Evolutionary conservation across 495 filamentous ascomycete genomes (phyloP), one percentile per base, ranked within the genome.

Genomic region (Trichoderma orchidacearum): DNA sequence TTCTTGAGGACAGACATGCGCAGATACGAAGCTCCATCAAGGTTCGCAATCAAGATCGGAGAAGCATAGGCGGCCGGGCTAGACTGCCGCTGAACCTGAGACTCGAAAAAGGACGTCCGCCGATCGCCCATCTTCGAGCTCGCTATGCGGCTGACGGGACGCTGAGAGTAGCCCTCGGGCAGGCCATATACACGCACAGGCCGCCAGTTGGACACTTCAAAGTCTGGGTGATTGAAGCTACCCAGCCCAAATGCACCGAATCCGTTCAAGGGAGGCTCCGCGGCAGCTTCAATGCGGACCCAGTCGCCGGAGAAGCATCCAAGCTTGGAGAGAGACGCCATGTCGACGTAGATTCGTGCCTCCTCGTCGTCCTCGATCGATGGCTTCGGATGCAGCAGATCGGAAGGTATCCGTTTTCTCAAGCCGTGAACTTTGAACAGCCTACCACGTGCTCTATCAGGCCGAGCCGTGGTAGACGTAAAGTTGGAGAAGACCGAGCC

Each of bases 251-350:
- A 83, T 58, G 70, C 72, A 71, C 69, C 83, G 67, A 72, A 72
- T 65, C 70, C 80, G 59, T 75, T 75, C 59, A 79, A 69, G 12
- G 80, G 78, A 13, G 85, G 83, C 61, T 88, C 87, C 35, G 82
- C 72, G 13, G 85, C 76, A 1, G 80, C 72, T 70, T 93, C 88
- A 18, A 98, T 73, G 3, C 84, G 80, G n/a, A 96, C 89, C 93
- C 93, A 98, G 64, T 98, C 93, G 13, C 93, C 93, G 0, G 92
- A 96, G 67, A 98, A 98, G 65, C 90, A 96, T 28, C 90, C 89
- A 36, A 97, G 80, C 58, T 87, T 86, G n/a, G 86, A 82, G 11
- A 98, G 71, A 17, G 88, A 84, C 58, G 79, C 85, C 29, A 91
- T 83, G 60, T 93, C 89, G 7, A 97, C 89, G 67, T 90, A 97